A percentile compares a stretch with the other conserved stretches of the same genome.
These are phyloP conservation scores for Lizonia empirigonia DNA, from an alignment of 2,329 filamentous ascomycete genomes.

Conservation along the genomic window DNA sequence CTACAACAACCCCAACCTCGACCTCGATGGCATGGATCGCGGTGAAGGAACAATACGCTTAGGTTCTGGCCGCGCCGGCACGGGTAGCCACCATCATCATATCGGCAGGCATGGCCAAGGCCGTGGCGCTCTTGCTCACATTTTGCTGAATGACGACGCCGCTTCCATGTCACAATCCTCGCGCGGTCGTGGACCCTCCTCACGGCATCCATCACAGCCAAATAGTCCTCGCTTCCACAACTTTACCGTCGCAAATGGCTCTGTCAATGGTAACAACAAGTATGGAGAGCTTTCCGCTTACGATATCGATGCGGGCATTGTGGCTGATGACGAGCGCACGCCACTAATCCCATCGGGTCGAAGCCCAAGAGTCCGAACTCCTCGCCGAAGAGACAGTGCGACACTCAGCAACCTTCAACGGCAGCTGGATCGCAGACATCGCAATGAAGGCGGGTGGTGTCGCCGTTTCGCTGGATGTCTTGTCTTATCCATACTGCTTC, in stretches of 20 bases:
- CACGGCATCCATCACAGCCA: slow-evolving; percentile 69
- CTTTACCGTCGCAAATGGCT: slow-evolving; percentile 50
- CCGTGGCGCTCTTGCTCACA: slow-evolving; percentile 72
- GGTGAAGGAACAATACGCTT: slow-evolving; percentile 47
- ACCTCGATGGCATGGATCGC: slow-evolving; percentile 50
- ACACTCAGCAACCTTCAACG: slow-evolving; percentile 58
- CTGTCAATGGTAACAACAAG: slow-evolving; percentile 54
- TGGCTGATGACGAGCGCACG: slow-evolving; percentile 85
- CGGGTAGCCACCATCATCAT: slow-evolving; percentile 79
- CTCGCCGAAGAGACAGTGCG: slow-evolving; percentile 60
- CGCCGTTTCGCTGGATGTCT: slow-evolving; percentile 84
- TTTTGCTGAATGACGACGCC: slow-evolving; percentile 57
- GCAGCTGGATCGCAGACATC: slow-evolving; percentile 73
- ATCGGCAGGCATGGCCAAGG: slow-evolving; percentile 78
- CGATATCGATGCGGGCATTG: slow-evolving; percentile 79
- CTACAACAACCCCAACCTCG: slow-evolving; percentile 66
- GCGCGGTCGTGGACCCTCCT: slow-evolving; percentile 65
- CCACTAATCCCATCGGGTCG: slow-evolving; percentile 74
- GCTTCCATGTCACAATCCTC: slow-evolving; percentile 72
- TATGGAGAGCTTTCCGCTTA: slow-evolving; percentile 70
- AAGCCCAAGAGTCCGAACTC: slow-evolving; percentile 56
- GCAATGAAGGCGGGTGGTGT: slow-evolving; percentile 59
- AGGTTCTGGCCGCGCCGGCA: slow-evolving; percentile 54
- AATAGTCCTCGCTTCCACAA: slow-evolving; percentile 66
- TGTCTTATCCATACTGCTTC: slow-evolving; percentile 78